Evolutionary conservation across 2,329 filamentous ascomycete genomes (phyloP).

Genomic region (Basipetospora sp.): DNA sequence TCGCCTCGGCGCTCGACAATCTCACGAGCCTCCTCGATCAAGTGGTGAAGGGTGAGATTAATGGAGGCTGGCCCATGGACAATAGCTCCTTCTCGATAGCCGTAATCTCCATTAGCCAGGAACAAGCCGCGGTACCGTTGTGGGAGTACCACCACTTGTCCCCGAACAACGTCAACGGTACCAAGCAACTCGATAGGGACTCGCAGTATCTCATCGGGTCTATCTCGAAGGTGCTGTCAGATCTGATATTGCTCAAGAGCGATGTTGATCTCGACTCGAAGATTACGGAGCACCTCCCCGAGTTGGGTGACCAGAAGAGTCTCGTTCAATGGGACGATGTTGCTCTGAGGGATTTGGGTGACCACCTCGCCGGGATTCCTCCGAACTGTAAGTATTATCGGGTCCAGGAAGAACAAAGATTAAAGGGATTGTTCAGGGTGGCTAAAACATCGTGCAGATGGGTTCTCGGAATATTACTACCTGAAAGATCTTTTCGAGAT

Average conservation of each 20-base stretch:
- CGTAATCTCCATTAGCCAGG: conserved; percentile 18
- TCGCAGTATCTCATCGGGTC: conserved; percentile 29
- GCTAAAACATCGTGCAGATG: conserved; percentile 12
- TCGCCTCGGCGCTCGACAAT: conserved; percentile 16
- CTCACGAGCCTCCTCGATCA: conserved; percentile 16
- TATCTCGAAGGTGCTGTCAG: conserved; percentile 24
- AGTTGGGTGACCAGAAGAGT: conserved; percentile 11
- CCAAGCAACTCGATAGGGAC: conserved; percentile 15
- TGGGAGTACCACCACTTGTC: conserved; percentile 29
- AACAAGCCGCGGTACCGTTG: conserved; percentile 14
- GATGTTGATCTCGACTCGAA: conserved; percentile 19
- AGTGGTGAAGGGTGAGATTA: conserved; percentile 18
- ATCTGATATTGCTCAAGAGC: conserved; percentile 21
- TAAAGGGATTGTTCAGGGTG: too few relatives aligned
- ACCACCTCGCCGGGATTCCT: conserved; percentile 21
- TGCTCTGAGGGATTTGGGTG: conserved; percentile 21
- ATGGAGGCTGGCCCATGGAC: conserved; percentile 19
- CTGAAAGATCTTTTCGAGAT: conserved; percentile 19
- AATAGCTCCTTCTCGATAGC: conserved; percentile 26
- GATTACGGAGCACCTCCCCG: conserved; percentile 21
- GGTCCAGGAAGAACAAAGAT: too few relatives aligned
- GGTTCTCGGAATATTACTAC: conserved; percentile 23
- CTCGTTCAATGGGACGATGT: conserved; percentile 22
- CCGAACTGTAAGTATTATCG: conserved; percentile 19
- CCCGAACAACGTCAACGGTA: conserved; percentile 19